Evolutionary conservation across 176 grass and related monocot species (phyloP), one percentile per base, ranked within the genome.

Genomic region (Carex cristatella): DNA sequence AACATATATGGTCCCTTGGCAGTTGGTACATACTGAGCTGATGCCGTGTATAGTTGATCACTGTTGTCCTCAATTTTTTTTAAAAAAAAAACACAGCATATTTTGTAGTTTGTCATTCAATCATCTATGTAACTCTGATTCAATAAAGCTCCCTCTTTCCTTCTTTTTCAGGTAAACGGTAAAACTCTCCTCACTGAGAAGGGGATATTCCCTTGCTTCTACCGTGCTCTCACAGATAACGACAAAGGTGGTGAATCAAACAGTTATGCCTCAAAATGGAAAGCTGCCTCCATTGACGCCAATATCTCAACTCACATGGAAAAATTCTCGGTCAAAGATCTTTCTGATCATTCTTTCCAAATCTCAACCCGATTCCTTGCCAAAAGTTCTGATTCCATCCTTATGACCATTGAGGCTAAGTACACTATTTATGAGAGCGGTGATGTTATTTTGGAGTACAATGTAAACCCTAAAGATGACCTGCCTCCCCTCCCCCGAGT

Each of bases 181-280:
- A 65, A 89, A 23, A 88, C 84, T 75, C 85, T 98, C 74, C 82
- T 89, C 79, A 89, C 85, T 79, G 80, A 95, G 55, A 87, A 95
- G 49, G 91, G 95, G 8, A 88, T 94, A 87, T 79, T 93, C 88
- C 95, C 93, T 58, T 94, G 95, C 75, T 91, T 98, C 53, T 98
- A 93, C 89, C 89, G 95, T 2, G 89, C 95, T 81, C 88, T 90
- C 79, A 95, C 89, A n/a, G 91, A 98, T 83, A 98, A 98, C 4
- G 95, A 98, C 91, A 95, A 95, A 27, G 93, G 92, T 51, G 93
- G 90, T n/a, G 87, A 6, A 84, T 19, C 84, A 64, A 89, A 90
- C 79, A 69, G 91, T 16, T 95, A 90, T 63, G 64, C 48, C 54
- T 92, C 80, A 59, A 91, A 56, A 86, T 95, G 95, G 93, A 92